A percentile compares a stretch with the other conserved stretches of the same genome.
Conservation (phyloP, 768 basidiomycete species). For the Boletales sp. region DNA sequence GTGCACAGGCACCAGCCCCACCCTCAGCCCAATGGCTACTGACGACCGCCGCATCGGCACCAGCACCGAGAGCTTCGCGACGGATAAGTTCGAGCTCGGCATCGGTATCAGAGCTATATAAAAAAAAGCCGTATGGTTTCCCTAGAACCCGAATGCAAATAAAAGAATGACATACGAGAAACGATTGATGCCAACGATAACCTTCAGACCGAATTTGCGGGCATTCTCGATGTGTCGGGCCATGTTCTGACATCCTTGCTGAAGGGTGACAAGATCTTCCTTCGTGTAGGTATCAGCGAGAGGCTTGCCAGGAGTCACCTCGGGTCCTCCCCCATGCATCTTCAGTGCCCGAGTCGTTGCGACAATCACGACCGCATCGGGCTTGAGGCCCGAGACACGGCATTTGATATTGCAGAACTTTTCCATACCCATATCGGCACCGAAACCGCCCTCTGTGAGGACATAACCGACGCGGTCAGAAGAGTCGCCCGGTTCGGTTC, state of each 20-base stretch:
- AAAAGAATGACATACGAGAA: slow-evolving; percentile 66
- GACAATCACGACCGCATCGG: slow-evolving; percentile 93
- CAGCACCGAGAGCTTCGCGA: slow-evolving; percentile 72
- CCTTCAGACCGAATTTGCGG: slow-evolving; percentile 94
- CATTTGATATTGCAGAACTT: slow-evolving; percentile 99
- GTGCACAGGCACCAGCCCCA: slow-evolving; percentile 81
- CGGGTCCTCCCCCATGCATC: slow-evolving; percentile 99
- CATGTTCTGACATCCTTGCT: slow-evolving; percentile 91
- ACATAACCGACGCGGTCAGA: slow-evolving; percentile 86
- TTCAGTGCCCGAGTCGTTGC: slow-evolving; percentile 97
- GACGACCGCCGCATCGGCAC: slow-evolving; percentile 92
- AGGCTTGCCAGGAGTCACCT: slow-evolving; percentile 93
- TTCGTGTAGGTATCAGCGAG: slow-evolving; percentile 91
- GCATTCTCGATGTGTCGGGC: slow-evolving; percentile 92
- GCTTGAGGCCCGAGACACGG: slow-evolving; percentile 85
- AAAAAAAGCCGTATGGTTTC: not conserved
- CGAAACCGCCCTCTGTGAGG: slow-evolving; percentile 97
- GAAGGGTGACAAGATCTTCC: slow-evolving; percentile 86
- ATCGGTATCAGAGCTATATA: slow-evolving; percentile 80
- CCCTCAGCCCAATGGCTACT: slow-evolving; percentile 98
- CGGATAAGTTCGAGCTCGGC: slow-evolving; percentile 88
- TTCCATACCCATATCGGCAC: slow-evolving; percentile 99
- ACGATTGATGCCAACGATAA: slow-evolving; percentile 92
- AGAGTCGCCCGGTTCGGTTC: slow-evolving; percentile 87
- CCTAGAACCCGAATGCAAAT: not conserved